phyloP scores from a whole-genome alignment of 2,329 filamentous ascomycete genomes.

The Stenocarpella maydis region DNA sequence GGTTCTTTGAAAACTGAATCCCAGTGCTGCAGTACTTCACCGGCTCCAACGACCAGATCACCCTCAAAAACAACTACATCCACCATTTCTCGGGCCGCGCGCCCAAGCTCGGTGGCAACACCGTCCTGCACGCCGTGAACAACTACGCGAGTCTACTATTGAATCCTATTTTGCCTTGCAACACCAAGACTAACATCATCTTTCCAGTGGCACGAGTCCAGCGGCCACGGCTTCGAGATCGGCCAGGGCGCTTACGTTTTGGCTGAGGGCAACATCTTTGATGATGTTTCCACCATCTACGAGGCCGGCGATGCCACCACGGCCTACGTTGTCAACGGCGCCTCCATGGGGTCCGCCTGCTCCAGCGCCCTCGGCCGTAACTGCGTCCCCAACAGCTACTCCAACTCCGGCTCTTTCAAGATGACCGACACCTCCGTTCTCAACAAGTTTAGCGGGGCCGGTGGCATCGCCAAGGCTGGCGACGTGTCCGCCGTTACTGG shows the following conservation, averaged over 20 bases:
- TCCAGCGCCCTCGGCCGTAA: conserved; percentile 53
- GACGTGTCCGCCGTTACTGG: conserved; percentile 46
- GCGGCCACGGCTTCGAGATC: conserved; percentile 65
- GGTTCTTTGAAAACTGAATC: no score
- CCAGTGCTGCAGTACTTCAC: no score
- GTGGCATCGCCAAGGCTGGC: conserved; percentile 58
- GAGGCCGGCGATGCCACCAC: conserved; percentile 41
- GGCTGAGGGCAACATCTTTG: conserved; percentile 66
- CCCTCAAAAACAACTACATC: conserved; percentile 68
- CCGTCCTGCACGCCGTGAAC: conserved; percentile 67
- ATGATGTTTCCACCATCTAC: conserved; percentile 56
- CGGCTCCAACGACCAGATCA: conserved; percentile 63
- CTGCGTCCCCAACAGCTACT: conserved; percentile 61
- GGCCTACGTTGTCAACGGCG: conserved; percentile 37
- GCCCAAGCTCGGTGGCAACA: conserved; percentile 62
- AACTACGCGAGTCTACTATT: conserved; percentile 55
- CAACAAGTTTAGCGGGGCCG: conserved; percentile 56
- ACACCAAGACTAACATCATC: background rate
- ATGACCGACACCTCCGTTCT: conserved; percentile 58
- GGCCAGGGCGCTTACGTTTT: conserved; percentile 54
- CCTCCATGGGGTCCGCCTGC: conserved; percentile 51
- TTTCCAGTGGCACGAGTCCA: conserved; percentile 56
- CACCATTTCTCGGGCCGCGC: conserved; percentile 64
- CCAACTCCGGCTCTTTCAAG: conserved; percentile 49
- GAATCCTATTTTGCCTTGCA: no score